phyloP scores from a whole-genome alignment of 2,329 filamentous ascomycete genomes.

The Fusarium tuaranense region DNA sequence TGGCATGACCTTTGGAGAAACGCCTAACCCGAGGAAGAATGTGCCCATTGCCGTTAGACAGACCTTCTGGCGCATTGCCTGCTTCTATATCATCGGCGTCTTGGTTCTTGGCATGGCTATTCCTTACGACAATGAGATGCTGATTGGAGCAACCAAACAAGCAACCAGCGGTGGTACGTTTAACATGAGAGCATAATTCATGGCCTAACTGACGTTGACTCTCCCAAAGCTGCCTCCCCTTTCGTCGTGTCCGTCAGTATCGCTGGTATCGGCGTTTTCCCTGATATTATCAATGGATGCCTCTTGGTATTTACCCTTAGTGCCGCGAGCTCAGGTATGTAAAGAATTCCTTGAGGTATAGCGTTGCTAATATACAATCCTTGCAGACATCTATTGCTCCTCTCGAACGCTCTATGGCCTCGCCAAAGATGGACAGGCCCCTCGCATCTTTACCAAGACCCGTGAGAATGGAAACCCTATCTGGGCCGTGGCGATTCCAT shows the following conservation, averaged over 20 bases:
- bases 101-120: constrained; percentile 42
- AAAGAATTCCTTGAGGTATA: constrained; percentile 59
- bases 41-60: constrained; percentile 39
- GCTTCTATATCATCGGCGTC: constrained; percentile 42
- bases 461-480: constrained; percentile 54
- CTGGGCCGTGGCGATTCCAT: constrained; percentile 51
- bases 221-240: constrained; percentile 29
- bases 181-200: not conserved
- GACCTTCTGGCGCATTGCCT: constrained; percentile 42
- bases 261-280: constrained; percentile 32
- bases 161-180: constrained; percentile 23
- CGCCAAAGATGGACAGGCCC: constrained; percentile 55
- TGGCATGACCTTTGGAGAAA: constrained; percentile 36
- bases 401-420: constrained; percentile 52
- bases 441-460: constrained; percentile 40
- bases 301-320: constrained; percentile 41
- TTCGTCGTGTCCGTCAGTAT: constrained; percentile 41
- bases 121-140: constrained; percentile 35
- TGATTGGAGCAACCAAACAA: constrained; percentile 27
- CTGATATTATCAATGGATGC: constrained; percentile 40
- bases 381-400: constrained; percentile 49
- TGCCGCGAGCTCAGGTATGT: constrained; percentile 30
- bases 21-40: constrained; percentile 38
- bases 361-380: not conserved
- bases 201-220: not conserved